phyloP scores from a whole-genome alignment of 2,329 filamentous ascomycete species.

The Diaporthe nobilis region DNA sequence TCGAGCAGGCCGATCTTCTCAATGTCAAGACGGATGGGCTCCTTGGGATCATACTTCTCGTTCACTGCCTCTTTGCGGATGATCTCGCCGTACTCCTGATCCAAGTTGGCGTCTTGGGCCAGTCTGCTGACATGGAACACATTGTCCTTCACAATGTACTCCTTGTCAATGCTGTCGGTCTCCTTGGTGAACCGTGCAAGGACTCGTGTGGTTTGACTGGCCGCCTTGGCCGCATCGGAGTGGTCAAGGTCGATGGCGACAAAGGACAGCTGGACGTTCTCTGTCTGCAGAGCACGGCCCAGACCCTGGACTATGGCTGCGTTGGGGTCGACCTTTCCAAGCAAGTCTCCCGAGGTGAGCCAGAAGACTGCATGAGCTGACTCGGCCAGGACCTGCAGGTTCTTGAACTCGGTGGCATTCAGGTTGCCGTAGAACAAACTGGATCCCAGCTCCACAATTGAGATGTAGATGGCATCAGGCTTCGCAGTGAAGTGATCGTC shows the following conservation, averaged over 20 bases:
- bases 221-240: background rate
- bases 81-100: slow-evolving; percentile 44
- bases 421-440: slow-evolving; percentile 1
- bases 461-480: background rate
- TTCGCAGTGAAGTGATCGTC: background rate
- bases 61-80: background rate
- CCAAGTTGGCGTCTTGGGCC: slow-evolving; percentile 43
- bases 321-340: background rate
- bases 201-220: background rate
- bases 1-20: background rate
- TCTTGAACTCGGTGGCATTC: slow-evolving; percentile 6
- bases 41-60: background rate
- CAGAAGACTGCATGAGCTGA: background rate
- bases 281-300: background rate
- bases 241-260: background rate
- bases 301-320: background rate
- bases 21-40: background rate
- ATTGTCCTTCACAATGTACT: slow-evolving; percentile 40
- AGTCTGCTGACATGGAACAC: slow-evolving; percentile 46
- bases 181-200: background rate
- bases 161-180: slow-evolving; percentile 40
- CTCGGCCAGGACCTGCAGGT: background rate
- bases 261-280: background rate
- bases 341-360: background rate
- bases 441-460: background rate